Evolutionary conservation across 2,329 filamentous ascomycete species (phyloP).

Genomic region (Sarocladiaceae sp.): DNA sequence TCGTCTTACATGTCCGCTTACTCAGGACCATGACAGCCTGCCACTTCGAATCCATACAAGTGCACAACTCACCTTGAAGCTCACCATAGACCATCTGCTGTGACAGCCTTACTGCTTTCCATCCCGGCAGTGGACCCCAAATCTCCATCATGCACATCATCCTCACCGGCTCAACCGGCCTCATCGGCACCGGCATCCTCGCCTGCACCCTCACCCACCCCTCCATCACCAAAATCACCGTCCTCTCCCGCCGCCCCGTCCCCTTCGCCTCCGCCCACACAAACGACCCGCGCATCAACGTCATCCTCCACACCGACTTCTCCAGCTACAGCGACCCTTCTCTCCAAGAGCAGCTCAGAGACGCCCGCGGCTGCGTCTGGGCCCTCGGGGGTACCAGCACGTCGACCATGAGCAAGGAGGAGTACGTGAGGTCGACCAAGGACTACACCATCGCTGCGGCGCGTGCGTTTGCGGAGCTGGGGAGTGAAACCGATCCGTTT

Average conservation of each 20-base stretch:
- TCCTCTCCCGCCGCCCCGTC: slow-evolving; percentile 61
- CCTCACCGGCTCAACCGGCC: slow-evolving; percentile 61
- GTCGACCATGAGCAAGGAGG: slow-evolving; percentile 52
- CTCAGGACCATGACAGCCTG: too few species aligned
- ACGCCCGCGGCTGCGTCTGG: slow-evolving; percentile 66
- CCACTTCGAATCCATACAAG: too few species aligned
- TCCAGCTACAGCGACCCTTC: slow-evolving; percentile 46
- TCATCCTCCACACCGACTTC: slow-evolving; percentile 66
- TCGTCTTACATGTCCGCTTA: too few species aligned
- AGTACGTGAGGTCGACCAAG: slow-evolving; percentile 63
- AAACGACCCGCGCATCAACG: slow-evolving; percentile 53
- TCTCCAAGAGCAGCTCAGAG: slow-evolving; percentile 53
- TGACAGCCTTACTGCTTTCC: too few species aligned
- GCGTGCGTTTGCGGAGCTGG: slow-evolving; percentile 47
- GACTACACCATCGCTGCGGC: slow-evolving; percentile 60
- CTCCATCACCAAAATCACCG: slow-evolving; percentile 57
- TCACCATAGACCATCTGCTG: too few species aligned
- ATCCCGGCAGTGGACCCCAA: too few species aligned
- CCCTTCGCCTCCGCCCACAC: slow-evolving; percentile 51
- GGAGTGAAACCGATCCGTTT: slow-evolving; percentile 42
- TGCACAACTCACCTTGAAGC: too few species aligned
- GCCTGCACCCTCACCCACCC: slow-evolving; percentile 52
- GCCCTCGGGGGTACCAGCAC: slow-evolving; percentile 58
- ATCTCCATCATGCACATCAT: slow-evolving; percentile 51
- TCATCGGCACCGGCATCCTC: slow-evolving; percentile 55